Percentiles rank a stretch among this genome's conserved stretches.
Conservation (phyloP, 1,284 basidiomycete species). For the Ceratorhiza oryzae-sativae region DNA sequence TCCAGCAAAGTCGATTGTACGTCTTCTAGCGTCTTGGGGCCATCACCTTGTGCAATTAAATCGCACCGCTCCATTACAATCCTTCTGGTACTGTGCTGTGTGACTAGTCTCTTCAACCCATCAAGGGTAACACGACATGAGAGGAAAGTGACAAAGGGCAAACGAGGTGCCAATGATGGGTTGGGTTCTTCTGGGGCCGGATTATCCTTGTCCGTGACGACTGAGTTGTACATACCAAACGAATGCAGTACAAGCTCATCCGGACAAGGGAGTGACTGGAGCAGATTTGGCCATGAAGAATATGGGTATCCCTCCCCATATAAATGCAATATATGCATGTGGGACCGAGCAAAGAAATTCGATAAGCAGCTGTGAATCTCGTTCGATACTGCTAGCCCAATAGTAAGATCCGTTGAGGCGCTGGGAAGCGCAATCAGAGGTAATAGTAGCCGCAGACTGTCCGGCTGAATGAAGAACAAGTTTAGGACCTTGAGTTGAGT, state of each 20-base stretch:
- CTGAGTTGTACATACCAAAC: background rate
- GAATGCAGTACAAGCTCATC: background rate
- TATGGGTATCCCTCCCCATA: background rate
- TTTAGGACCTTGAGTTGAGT: background rate
- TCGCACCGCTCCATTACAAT: background rate
- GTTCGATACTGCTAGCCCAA: background rate
- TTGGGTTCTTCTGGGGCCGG: background rate
- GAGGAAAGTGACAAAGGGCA: background rate
- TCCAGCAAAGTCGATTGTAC: background rate
- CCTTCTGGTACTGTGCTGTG: background rate
- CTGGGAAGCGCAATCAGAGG: constrained; percentile 9
- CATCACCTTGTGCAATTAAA: background rate
- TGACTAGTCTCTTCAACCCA: background rate
- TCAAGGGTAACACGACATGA: background rate
- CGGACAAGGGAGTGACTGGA: background rate
- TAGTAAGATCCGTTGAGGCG: background rate
- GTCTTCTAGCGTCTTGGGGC: background rate
- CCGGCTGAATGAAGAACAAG: constrained; percentile 1
- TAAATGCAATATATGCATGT: constrained; percentile 4
- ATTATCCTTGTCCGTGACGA: background rate
- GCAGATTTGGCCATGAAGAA: background rate
- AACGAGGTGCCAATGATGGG: background rate
- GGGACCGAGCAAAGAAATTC: background rate
- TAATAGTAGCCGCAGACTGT: constrained; percentile 5
- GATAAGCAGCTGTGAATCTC: background rate